Percentiles rank a stretch among this genome's conserved stretches.
Evolutionary conservation across 441 rosid species (phyloP).

Genomic region (Adansonia grandidieri): DNA sequence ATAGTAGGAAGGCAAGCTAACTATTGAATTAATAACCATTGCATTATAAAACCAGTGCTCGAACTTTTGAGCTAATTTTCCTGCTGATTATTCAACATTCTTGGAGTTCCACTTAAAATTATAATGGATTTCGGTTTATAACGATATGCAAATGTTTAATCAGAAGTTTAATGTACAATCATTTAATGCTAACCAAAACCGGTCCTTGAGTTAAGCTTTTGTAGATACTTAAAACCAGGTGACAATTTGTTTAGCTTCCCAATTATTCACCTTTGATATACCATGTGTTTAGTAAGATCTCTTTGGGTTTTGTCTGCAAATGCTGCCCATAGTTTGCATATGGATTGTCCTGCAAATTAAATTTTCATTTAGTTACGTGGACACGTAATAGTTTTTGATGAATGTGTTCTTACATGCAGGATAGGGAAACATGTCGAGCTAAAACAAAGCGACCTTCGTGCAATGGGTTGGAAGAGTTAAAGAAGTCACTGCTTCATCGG

Average conservation of each 20-base stretch:
- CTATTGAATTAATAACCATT: not conserved
- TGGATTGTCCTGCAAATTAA: not conserved
- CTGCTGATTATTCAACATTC: not conserved
- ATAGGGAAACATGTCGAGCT: conserved; percentile 73
- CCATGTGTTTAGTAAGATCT: not conserved
- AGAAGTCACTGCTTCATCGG: not conserved
- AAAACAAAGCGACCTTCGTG: conserved; percentile 60
- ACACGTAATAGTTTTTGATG: conserved; percentile 7
- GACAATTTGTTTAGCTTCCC: not conserved
- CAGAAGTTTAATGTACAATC: not conserved
- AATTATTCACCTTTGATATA: not conserved
- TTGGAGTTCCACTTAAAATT: not conserved
- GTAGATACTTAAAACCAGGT: not conserved
- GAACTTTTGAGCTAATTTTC: not conserved
- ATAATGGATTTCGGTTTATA: too few species aligned
- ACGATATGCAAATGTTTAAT: too few species aligned
- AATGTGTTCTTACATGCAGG: conserved; percentile 43
- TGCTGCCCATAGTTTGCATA: not conserved
- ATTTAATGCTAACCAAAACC: not conserved
- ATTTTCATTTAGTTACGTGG: conserved; percentile 5
- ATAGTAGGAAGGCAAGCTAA: not conserved
- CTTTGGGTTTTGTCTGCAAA: not conserved
- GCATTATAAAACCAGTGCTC: not conserved
- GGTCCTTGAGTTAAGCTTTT: not conserved
- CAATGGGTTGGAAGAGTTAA: conserved; percentile 72